A percentile compares a stretch with the other conserved stretches of the same genome.
phyloP scores from a whole-genome alignment of 2,329 filamentous ascomycete species.

The Tolypocladium sp. region DNA sequence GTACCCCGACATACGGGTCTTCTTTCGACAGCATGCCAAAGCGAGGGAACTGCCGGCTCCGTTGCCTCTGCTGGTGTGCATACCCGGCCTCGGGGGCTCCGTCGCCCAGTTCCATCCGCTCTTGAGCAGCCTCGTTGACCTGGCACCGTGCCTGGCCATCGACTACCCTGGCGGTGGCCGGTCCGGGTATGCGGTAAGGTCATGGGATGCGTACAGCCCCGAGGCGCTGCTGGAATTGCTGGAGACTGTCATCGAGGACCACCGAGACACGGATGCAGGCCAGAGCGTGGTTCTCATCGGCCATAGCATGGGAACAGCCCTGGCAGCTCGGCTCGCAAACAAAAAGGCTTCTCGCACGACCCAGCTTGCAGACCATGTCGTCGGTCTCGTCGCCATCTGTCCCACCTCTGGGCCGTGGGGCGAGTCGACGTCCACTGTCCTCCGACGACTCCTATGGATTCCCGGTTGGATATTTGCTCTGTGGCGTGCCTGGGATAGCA shows the following conservation, averaged over 20 bases:
- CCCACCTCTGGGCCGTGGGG: conserved; percentile 59
- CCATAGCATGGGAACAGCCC: conserved; percentile 82
- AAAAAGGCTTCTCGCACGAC: conserved; percentile 31
- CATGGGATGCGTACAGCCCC: conserved; percentile 72
- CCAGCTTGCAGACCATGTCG: conserved; percentile 52
- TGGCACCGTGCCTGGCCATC: conserved; percentile 72
- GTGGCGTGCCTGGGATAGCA: conserved; percentile 68
- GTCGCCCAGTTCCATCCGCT: conserved; percentile 79
- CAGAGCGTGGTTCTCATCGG: conserved; percentile 75
- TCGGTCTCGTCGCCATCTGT: conserved; percentile 73
- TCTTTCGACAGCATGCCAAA: conserved; percentile 75
- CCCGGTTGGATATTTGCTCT: conserved; percentile 67
- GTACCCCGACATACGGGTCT: conserved; percentile 72
- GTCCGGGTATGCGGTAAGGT: conserved; percentile 61
- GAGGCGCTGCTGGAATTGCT: conserved; percentile 69
- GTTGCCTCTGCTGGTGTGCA: conserved; percentile 77
- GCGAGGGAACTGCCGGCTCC: conserved; percentile 71
- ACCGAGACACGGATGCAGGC: conserved; percentile 53
- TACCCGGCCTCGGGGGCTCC: conserved; percentile 91
- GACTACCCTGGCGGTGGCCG: conserved; percentile 86
- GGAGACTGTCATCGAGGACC: conserved; percentile 61
- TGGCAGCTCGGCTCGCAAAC: conserved; percentile 62
- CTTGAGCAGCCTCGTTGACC: conserved; percentile 70
- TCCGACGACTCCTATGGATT: conserved; percentile 53
- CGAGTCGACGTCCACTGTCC: conserved; percentile 31